These are phyloP conservation scores for Diplodia sapinea DNA, from an alignment of 2,329 filamentous ascomycete species.

Conservation along the genomic window DNA sequence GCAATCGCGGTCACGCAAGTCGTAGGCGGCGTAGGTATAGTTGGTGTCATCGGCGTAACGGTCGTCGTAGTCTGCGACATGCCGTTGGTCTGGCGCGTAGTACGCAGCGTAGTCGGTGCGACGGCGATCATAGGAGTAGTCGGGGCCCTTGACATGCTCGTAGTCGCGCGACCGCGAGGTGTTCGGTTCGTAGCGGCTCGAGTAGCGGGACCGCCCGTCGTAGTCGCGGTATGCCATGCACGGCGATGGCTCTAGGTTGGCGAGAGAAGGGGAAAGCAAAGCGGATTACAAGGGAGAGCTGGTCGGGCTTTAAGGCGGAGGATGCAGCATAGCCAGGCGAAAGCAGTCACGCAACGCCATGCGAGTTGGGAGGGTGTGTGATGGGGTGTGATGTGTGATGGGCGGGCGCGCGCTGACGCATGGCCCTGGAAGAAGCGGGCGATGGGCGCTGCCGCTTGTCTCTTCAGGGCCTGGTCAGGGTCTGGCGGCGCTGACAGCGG, in stretches of 20 bases:
- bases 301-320: constrained; percentile 22
- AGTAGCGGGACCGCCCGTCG: constrained; percentile 23
- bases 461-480: constrained; percentile 14
- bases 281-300: constrained; percentile 4
- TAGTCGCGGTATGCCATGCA: constrained; percentile 30
- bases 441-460: constrained; percentile 7
- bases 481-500: constrained; percentile 1
- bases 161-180: constrained; percentile 30
- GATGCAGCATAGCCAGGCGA: constrained; percentile 17
- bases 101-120: constrained; percentile 18
- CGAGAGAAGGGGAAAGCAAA: constrained; percentile 10
- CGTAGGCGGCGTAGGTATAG: constrained; percentile 10
- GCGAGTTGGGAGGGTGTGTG: constrained; percentile 16
- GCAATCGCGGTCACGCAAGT: constrained; percentile 15
- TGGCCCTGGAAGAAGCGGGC: constrained; percentile 5
- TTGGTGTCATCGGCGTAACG: constrained; percentile 15
- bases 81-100: constrained; percentile 5
- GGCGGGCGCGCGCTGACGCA: constrained; percentile 28
- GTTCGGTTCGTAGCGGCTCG: constrained; percentile 29
- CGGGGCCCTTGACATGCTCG: constrained; percentile 24
- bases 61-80: constrained; percentile 9
- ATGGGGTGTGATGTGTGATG: constrained; percentile 15
- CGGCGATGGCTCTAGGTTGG: not conserved
- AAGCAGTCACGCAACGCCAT: constrained; percentile 24
- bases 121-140: constrained; percentile 18